Evolutionary conservation across 1,284 basidiomycete genomes (phyloP).

Genomic region (Malassezia yamatoensis): DNA sequence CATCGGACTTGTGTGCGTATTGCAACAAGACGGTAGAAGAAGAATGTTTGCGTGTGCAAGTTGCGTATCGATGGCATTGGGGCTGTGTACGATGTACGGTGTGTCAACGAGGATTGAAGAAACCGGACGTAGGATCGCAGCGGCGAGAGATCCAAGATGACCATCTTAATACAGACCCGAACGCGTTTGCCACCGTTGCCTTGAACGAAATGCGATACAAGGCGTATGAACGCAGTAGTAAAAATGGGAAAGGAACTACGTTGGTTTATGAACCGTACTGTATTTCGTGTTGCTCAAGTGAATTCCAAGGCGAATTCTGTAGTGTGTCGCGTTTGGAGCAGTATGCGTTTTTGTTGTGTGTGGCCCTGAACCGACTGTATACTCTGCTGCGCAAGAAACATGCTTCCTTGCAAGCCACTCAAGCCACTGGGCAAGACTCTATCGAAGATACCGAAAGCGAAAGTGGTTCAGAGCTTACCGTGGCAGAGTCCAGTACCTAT

Average conservation of each 20-base stretch:
- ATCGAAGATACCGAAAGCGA: conserved; percentile 1
- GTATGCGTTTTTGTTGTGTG: conserved; percentile 91
- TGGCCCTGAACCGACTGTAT: conserved; percentile 83
- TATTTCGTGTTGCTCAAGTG: no score
- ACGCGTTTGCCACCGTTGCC: background rate
- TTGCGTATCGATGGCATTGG: conserved; percentile 91
- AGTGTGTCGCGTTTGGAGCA: conserved; percentile 89
- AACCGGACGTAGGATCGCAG: background rate
- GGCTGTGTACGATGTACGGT: conserved; percentile 71
- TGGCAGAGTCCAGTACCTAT: conserved; percentile 53
- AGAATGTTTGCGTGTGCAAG: conserved; percentile 84
- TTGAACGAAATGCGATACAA: conserved; percentile 1
- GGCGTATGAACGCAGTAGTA: no score
- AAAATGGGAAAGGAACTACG: no score
- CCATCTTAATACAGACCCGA: no score
- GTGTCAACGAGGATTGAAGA: conserved; percentile 53
- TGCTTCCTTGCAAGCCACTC: conserved; percentile 2
- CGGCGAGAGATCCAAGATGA: background rate
- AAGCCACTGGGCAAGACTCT: background rate
- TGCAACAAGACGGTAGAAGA: conserved; percentile 89
- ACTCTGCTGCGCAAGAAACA: conserved; percentile 82
- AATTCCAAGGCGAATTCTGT: conserved; percentile 55
- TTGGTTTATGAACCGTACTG: no score
- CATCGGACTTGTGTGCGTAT: conserved; percentile 73
- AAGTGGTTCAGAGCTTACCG: conserved; percentile 13